Evolutionary conservation across 257 asterid genomes (phyloP).

Genomic region (Capsicum baccatum): DNA sequence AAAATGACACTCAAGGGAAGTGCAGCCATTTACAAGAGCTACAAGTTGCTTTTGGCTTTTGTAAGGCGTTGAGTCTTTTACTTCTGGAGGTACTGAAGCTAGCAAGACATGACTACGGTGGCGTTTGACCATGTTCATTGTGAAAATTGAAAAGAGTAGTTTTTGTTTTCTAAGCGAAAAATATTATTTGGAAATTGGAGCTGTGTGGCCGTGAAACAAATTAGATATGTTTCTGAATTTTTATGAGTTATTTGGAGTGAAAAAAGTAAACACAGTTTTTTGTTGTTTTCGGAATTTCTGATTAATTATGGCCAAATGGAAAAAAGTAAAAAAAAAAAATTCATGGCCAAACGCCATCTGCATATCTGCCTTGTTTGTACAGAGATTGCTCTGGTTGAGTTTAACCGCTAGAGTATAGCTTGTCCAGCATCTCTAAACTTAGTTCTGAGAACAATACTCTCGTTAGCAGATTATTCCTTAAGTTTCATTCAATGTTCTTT

Average conservation of each 20-base stretch:
- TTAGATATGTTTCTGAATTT: no score
- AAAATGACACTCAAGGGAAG: conserved; percentile 14
- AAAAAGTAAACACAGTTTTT: no score
- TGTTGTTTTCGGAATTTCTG: no score
- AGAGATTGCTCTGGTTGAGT: neutral
- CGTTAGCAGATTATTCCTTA: neutral
- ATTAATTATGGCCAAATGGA: no score
- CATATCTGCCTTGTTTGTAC: neutral
- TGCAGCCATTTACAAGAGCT: conserved; percentile 25
- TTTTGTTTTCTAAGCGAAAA: no score
- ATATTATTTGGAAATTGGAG: no score
- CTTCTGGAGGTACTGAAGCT: neutral
- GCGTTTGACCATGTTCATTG: no score
- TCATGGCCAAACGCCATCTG: neutral
- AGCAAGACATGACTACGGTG: neutral
- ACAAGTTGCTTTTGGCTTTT: neutral
- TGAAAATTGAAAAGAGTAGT: no score
- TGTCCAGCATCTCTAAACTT: neutral
- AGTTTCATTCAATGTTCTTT: conserved; percentile 3
- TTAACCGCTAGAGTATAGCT: neutral
- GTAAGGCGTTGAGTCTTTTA: conserved; percentile 2
- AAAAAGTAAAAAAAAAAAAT: no score
- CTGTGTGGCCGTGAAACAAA: no score
- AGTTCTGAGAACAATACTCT: conserved; percentile 9
- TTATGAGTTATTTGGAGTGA: no score